A percentile compares a stretch with the other conserved stretches of the same genome.
These are phyloP conservation scores for Chaetothyriales sp. DNA, from an alignment of 2,329 filamentous ascomycete genomes.

Conservation along the genomic window DNA sequence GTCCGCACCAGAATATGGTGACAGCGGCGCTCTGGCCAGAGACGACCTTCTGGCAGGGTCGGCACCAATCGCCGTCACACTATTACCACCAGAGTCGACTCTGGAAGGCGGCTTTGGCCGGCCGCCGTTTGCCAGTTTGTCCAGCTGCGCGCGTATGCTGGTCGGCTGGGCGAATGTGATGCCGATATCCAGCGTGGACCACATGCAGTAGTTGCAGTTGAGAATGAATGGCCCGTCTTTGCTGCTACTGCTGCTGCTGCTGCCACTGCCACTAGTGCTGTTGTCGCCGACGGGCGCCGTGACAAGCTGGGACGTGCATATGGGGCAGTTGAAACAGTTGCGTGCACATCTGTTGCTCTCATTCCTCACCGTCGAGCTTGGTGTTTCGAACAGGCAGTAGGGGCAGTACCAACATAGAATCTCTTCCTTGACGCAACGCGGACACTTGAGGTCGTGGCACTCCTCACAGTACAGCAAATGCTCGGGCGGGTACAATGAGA, in stretches of 20 bases:
- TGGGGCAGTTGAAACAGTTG: constrained; percentile 89
- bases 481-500: constrained; percentile 82
- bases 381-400: constrained; percentile 88
- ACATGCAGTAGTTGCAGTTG: constrained; percentile 79
- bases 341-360: constrained; percentile 91
- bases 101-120: neutral
- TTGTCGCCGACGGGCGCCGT: constrained; percentile 41
- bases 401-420: constrained; percentile 93
- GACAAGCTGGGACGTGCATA: constrained; percentile 68
- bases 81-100: constrained; percentile 7
- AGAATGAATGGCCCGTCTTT: constrained; percentile 55
- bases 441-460: constrained; percentile 89
- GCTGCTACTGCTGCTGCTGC: constrained; percentile 2
- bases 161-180: constrained; percentile 82
- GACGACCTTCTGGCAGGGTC: constrained; percentile 9
- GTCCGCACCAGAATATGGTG: too few species aligned
- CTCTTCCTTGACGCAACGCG: constrained; percentile 81
- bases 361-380: constrained; percentile 77
- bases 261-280: too few species aligned
- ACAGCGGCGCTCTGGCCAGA: constrained; percentile 7
- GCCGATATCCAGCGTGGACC: constrained; percentile 78
- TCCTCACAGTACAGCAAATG: constrained; percentile 94
- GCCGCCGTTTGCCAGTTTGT: constrained; percentile 45
- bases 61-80: neutral
- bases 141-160: constrained; percentile 66